Conservation (phyloP, 2,329 filamentous ascomycete genomes). For the Ramularia endophylla region DNA sequence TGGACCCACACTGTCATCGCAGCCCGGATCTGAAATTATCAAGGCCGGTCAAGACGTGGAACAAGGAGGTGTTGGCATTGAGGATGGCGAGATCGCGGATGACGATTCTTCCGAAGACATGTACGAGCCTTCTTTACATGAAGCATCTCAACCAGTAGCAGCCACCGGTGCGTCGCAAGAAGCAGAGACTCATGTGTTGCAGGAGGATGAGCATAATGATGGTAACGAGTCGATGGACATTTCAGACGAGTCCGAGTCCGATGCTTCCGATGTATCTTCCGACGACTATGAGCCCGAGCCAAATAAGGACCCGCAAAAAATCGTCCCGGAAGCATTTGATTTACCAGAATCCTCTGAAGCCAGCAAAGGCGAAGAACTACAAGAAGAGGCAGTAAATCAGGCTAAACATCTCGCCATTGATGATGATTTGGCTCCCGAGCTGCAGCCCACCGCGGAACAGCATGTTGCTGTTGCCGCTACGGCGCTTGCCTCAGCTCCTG, state of each 20-base stretch:
- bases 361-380: too few species aligned
- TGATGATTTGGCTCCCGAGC: constrained; percentile 37
- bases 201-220: not conserved
- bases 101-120: constrained; percentile 5
- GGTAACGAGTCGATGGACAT: not conserved
- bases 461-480: constrained; percentile 3
- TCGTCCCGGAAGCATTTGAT: too few species aligned
- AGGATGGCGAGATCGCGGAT: constrained; percentile 6
- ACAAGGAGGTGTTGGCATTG: not conserved
- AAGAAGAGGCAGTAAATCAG: too few species aligned
- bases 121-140: constrained; percentile 1
- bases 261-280: not conserved
- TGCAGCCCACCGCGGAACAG: constrained; percentile 27
- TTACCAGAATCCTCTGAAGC: too few species aligned
- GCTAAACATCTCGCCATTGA: constrained; percentile 13
- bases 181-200: too few species aligned
- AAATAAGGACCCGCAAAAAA: too few species aligned
- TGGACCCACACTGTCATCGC: too few species aligned
- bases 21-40: too few species aligned
- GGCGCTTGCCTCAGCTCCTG: not conserved
- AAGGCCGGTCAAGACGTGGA: too few species aligned
- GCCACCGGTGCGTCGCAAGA: too few species aligned
- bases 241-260: not conserved
- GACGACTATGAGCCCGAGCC: constrained; percentile 7
- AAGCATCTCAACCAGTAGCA: not conserved